Evolutionary conservation across 768 basidiomycete species (phyloP), one percentile per base, ranked within the genome.

Genomic region (Ramaria sp.): DNA sequence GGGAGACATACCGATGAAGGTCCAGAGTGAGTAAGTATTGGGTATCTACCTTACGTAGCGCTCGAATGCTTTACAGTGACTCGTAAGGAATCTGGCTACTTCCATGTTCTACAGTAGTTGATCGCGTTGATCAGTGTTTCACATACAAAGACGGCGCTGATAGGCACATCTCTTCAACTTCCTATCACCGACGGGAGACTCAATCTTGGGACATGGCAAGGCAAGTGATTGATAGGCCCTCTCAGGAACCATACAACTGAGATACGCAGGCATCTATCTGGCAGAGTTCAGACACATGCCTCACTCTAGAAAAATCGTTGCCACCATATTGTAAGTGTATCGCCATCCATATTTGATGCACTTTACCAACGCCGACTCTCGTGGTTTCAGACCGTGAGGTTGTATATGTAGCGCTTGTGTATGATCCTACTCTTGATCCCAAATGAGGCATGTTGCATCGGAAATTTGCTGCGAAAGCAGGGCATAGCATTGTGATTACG

Each of bases 151-250:
- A 80, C 90, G 2, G 82, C 90, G 4, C 76, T 97, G 33, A 74
- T 96, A 47, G 93, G 94, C 19, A 77, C 86, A 19, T 84, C 88
- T 0, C 76, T 96, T 58, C 82, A 84, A 66, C 69, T 97, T 41
- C 93, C 93, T 3, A 90, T 97, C 62, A 86, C 87, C 2, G 77
- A 86, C 58, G 89, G 81, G 6, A 72, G 75, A 48, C 71, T 95
- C 61, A 88, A 85, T 60, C 72, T 96, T 51, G 93, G 93, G 11
- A 93, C 89, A 22, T 96, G 93, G 93, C 93, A 96, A 78, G 92
- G 90, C 80, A 37, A 50, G 69, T 15, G 41, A 43, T n/a, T 43
- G 17, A 43, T 17, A 19, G 20, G n/a, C 2, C 17, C 42, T 9
- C 17, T 22, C 5, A 19, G 4, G 38, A n/a, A 17, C 24, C 34